Evolutionary conservation across 345 rosid genomes (phyloP).

Genomic region (Camelina sativa): DNA sequence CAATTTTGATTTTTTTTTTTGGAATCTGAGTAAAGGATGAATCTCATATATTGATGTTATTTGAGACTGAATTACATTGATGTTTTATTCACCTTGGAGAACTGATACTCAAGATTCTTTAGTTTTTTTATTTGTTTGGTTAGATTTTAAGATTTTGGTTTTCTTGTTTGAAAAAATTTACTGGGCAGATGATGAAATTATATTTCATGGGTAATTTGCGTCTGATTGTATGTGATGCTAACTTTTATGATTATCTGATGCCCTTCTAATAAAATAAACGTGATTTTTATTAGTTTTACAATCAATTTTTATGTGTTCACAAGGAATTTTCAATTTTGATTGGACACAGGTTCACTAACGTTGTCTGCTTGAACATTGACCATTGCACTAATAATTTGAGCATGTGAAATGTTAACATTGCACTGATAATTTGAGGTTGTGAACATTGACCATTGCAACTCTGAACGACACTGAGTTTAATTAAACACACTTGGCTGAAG

Average conservation of each 20-base stretch:
- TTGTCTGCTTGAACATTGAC: too few relatives aligned
- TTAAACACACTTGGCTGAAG: too few relatives aligned
- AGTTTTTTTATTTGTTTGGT: too few relatives aligned
- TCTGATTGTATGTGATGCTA: slow-evolving; percentile 44
- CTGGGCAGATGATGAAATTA: slow-evolving; percentile 41
- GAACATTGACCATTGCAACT: too few relatives aligned
- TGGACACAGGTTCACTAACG: too few relatives aligned
- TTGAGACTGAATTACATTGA: slow-evolving; percentile 42
- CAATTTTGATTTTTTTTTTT: background rate
- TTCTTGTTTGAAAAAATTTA: background rate
- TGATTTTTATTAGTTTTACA: too few relatives aligned
- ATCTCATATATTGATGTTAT: slow-evolving; percentile 33
- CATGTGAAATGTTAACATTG: too few relatives aligned
- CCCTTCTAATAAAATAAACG: background rate
- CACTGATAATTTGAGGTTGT: too few relatives aligned
- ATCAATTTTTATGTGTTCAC: too few relatives aligned
- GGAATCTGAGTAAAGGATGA: slow-evolving; percentile 36
- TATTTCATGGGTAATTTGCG: slow-evolving; percentile 50
- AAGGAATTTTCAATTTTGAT: too few relatives aligned
- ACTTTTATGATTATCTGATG: slow-evolving; percentile 35
- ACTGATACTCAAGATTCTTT: slow-evolving; percentile 38
- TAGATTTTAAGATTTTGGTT: background rate
- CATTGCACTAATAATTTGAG: too few relatives aligned
- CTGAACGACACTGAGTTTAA: too few relatives aligned
- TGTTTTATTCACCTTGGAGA: slow-evolving; percentile 50